phyloP scores from a whole-genome alignment of 1,284 basidiomycete species.

The Ceratobasidium sp. region DNA sequence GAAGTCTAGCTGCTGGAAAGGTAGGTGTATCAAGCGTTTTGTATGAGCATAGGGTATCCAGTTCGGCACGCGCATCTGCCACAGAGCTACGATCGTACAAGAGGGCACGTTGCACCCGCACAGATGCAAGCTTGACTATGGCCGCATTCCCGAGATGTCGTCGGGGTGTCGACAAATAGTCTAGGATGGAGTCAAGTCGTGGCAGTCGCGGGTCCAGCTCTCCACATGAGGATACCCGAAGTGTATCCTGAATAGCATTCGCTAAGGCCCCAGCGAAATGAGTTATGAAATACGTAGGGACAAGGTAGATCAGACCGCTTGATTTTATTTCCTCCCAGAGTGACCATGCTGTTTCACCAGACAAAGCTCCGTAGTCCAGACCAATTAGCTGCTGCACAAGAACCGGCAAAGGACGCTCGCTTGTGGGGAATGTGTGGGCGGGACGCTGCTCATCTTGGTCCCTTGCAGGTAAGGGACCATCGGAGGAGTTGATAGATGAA shows the following conservation, averaged over 20 bases:
- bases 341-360: slow-evolving; percentile 20
- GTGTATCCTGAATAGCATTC: background rate
- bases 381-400: slow-evolving; percentile 15
- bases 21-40: slow-evolving; percentile 18
- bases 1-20: slow-evolving; percentile 26
- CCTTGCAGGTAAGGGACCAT: background rate
- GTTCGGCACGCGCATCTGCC: slow-evolving; percentile 16
- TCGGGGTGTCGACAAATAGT: slow-evolving; percentile 39
- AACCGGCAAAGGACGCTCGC: background rate
- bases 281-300: slow-evolving; percentile 36
- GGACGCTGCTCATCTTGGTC: background rate
- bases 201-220: slow-evolving; percentile 20
- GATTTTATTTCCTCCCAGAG: slow-evolving; percentile 37
- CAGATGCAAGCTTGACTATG: slow-evolving; percentile 20
- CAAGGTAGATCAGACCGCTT: slow-evolving; percentile 4
- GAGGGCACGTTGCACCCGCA: slow-evolving; percentile 36
- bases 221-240: background rate
- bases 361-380: slow-evolving; percentile 19
- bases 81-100: slow-evolving; percentile 8
- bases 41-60: slow-evolving; percentile 15
- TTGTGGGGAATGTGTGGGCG: background rate
- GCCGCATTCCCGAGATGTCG: slow-evolving; percentile 17
- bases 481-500: background rate
- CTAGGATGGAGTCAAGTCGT: slow-evolving; percentile 26
- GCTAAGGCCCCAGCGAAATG: slow-evolving; percentile 27